Evolutionary conservation across 1,284 basidiomycete species (phyloP).

Genomic region (Tranzscheliella williamsii): DNA sequence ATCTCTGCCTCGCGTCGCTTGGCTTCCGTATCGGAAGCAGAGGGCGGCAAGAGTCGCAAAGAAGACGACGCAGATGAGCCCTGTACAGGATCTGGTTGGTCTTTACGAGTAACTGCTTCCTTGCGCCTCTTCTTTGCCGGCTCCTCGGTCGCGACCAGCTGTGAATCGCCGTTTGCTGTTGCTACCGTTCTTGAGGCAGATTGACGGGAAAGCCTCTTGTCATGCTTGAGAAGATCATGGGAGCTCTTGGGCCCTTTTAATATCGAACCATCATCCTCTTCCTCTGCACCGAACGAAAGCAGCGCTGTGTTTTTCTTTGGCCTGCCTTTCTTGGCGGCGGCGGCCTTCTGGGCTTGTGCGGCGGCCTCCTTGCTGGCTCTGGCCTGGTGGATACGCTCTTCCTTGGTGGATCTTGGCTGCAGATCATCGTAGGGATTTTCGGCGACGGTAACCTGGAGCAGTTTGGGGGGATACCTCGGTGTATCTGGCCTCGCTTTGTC

Average conservation of each 20-base stretch:
- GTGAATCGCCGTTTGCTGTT: too few species aligned
- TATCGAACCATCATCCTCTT: conserved; percentile 18
- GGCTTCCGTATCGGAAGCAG: too few species aligned
- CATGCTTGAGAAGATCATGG: conserved; percentile 51
- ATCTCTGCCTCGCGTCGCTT: too few species aligned
- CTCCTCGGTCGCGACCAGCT: neutral
- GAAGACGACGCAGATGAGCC: neutral
- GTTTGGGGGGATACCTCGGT: conserved; percentile 87
- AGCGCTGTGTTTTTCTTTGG: conserved; percentile 44
- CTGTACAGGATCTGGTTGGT: neutral
- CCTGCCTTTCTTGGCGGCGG: conserved; percentile 31
- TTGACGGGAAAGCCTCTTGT: conserved; percentile 39
- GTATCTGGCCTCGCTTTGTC: conserved; percentile 68
- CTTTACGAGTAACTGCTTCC: neutral
- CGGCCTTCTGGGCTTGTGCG: conserved; percentile 3
- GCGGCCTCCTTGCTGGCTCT: conserved; percentile 74
- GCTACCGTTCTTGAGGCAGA: too few species aligned
- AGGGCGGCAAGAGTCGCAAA: too few species aligned
- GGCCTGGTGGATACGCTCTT: conserved; percentile 80
- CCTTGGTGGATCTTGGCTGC: conserved; percentile 91
- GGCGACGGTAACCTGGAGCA: conserved; percentile 77
- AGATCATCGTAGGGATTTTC: conserved; percentile 95
- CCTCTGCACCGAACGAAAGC: conserved; percentile 51
- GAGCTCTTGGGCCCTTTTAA: conserved; percentile 48
- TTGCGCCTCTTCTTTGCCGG: neutral